phyloP scores from a whole-genome alignment of 1,284 basidiomycete species.

The Fomes fomentarius region DNA sequence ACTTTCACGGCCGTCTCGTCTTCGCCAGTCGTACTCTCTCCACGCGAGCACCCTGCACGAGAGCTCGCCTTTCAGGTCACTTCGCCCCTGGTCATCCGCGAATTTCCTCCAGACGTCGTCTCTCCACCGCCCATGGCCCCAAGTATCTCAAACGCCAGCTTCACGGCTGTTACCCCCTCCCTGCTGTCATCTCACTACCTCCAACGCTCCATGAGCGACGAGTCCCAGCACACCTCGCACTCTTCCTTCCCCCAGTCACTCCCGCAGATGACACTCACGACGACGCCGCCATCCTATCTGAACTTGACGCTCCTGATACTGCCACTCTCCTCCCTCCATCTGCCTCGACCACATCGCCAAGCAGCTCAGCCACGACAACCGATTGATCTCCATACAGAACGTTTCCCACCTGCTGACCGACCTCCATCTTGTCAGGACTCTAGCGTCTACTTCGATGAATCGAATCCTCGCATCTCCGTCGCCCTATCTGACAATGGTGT shows the following conservation, averaged over 20 bases:
- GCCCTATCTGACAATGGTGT: slow-evolving; percentile 57
- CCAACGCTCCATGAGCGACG: slow-evolving; percentile 25
- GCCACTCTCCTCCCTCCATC: slow-evolving; percentile 6
- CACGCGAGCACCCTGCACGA: not conserved
- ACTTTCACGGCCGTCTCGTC: slow-evolving; percentile 68
- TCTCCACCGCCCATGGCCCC: slow-evolving; percentile 16
- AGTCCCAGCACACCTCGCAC: slow-evolving; percentile 27
- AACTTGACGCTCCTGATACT: slow-evolving; percentile 1
- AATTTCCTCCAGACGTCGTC: slow-evolving; percentile 15
- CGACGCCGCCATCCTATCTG: slow-evolving; percentile 15
- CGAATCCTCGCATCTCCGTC: slow-evolving; percentile 34
- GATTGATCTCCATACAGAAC: too few relatives aligned
- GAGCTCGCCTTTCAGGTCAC: too few relatives aligned
- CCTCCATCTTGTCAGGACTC: slow-evolving; percentile 8
- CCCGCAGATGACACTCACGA: slow-evolving; percentile 25
- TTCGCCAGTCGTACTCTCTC: slow-evolving; percentile 23
- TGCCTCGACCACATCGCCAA: slow-evolving; percentile 18
- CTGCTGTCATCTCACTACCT: slow-evolving; percentile 3
- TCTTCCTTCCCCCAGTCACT: slow-evolving; percentile 27
- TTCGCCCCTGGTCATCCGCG: slow-evolving; percentile 20
- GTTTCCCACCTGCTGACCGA: slow-evolving; percentile 10
- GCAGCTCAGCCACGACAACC: slow-evolving; percentile 18
- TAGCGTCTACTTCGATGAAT: slow-evolving; percentile 27
- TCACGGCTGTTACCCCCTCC: slow-evolving; percentile 7
- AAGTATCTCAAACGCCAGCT: slow-evolving; percentile 13